phyloP scores from a whole-genome alignment of 2,329 filamentous ascomycete species.

The Botryosphaeria dothidea region DNA sequence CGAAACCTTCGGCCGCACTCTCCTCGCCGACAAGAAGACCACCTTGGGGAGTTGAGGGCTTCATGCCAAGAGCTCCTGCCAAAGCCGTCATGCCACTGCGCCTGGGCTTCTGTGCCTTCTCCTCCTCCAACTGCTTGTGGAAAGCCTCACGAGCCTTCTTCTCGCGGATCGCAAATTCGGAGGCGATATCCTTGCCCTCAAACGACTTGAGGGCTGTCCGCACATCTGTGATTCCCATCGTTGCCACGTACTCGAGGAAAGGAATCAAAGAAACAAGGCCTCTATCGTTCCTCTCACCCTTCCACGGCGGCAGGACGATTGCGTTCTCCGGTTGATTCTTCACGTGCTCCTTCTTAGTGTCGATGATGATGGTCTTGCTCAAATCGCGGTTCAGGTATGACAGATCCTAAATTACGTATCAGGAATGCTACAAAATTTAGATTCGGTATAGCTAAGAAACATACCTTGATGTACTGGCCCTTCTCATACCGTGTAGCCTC shows the following conservation, averaged over 20 bases:
- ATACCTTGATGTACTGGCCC: slow-evolving; percentile 92
- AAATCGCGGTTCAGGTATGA: slow-evolving; percentile 95
- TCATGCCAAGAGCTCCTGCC: slow-evolving; percentile 74
- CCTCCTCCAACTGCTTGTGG: slow-evolving; percentile 71
- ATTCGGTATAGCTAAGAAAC: slow-evolving; percentile 21
- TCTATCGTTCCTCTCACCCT: slow-evolving; percentile 77
- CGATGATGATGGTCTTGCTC: slow-evolving; percentile 91
- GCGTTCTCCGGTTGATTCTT: slow-evolving; percentile 95
- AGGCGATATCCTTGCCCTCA: slow-evolving; percentile 83
- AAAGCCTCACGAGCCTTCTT: slow-evolving; percentile 83
- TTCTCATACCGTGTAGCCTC: slow-evolving; percentile 98
- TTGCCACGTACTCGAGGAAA: slow-evolving; percentile 95
- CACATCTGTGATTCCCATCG: slow-evolving; percentile 87
- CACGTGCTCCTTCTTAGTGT: slow-evolving; percentile 80
- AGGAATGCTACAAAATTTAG: not conserved
- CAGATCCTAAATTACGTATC: slow-evolving; percentile 68
- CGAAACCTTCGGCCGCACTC: slow-evolving; percentile 72
- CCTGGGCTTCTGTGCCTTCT: slow-evolving; percentile 64
- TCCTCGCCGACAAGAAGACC: slow-evolving; percentile 55
- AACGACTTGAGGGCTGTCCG: slow-evolving; percentile 85
- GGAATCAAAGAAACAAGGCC: slow-evolving; percentile 88
- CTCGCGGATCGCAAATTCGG: slow-evolving; percentile 87
- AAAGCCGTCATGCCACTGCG: slow-evolving; percentile 68
- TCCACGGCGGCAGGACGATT: slow-evolving; percentile 89
- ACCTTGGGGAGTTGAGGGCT: slow-evolving; percentile 61